Conservation (phyloP, 345 rosid species). For the Melaleuca quinquenervia region DNA sequence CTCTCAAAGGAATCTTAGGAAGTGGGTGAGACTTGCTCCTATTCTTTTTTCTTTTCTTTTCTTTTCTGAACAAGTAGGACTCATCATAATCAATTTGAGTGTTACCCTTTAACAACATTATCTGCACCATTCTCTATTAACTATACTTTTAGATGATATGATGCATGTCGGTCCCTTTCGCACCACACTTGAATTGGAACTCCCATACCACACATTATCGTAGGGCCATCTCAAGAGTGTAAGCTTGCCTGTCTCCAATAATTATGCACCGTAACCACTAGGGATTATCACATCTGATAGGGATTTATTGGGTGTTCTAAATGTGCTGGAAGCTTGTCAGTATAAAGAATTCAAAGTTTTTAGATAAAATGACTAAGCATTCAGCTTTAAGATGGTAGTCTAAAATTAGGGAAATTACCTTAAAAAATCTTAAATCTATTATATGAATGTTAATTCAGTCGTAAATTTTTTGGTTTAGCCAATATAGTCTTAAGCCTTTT, state of each 20-base stretch:
- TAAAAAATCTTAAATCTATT: neutral
- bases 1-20: neutral
- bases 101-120: neutral
- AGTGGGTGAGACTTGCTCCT: neutral
- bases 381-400: neutral
- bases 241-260: neutral
- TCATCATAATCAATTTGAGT: neutral
- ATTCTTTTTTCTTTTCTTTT: neutral
- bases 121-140: neutral
- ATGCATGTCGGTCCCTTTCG: neutral
- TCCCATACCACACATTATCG: neutral
- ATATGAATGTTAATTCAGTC: neutral
- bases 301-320: neutral
- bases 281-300: rapidly evolving
- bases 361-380: neutral
- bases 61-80: neutral
- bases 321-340: rapidly evolving
- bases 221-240: neutral
- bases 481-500: rapidly evolving
- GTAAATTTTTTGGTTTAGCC: rapidly evolving
- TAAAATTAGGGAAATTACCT: no score
- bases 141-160: neutral
- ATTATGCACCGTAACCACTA: rapidly evolving
- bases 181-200: neutral
- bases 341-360: neutral